phyloP scores from a whole-genome alignment of 108 stramenopile species.

The Fragilaria radians region DNA sequence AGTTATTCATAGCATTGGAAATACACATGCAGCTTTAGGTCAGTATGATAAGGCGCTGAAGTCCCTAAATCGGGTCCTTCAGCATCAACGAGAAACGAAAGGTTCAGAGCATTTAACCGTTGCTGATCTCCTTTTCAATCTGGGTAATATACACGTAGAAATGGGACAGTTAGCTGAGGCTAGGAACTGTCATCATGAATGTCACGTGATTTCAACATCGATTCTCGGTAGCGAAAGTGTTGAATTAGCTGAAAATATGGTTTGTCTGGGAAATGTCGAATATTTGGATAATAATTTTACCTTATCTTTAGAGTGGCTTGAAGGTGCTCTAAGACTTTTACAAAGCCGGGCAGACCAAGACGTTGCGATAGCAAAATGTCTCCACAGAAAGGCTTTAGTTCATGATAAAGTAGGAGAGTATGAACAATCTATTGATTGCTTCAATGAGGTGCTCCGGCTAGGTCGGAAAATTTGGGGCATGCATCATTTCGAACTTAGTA shows the following conservation, averaged over 20 bases:
- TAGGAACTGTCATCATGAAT: conserved; percentile 24
- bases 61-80: conserved; percentile 27
- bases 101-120: conserved; percentile 27
- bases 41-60: conserved; percentile 28
- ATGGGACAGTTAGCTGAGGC: conserved; percentile 18
- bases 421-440: conserved; percentile 8
- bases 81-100: conserved; percentile 25
- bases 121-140: conserved; percentile 42
- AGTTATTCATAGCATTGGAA: conserved; percentile 40
- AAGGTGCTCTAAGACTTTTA: not conserved
- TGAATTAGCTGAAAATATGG: conserved; percentile 13
- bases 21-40: conserved; percentile 29
- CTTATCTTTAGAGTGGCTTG: conserved; percentile 4
- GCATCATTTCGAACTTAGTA: conserved; percentile 29
- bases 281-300: not conserved
- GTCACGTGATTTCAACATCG: not conserved
- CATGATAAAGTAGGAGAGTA: conserved; percentile 6
- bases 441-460: conserved; percentile 1
- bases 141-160: conserved; percentile 38
- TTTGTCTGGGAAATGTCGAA: conserved; percentile 6
- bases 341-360: not conserved
- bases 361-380: not conserved
- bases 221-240: not conserved
- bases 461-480: not conserved
- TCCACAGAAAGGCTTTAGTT: conserved; percentile 1